These are phyloP conservation scores for Cryptococcus sp. DNA, from an alignment of 1,284 basidiomycete species.

Conservation along the genomic window DNA sequence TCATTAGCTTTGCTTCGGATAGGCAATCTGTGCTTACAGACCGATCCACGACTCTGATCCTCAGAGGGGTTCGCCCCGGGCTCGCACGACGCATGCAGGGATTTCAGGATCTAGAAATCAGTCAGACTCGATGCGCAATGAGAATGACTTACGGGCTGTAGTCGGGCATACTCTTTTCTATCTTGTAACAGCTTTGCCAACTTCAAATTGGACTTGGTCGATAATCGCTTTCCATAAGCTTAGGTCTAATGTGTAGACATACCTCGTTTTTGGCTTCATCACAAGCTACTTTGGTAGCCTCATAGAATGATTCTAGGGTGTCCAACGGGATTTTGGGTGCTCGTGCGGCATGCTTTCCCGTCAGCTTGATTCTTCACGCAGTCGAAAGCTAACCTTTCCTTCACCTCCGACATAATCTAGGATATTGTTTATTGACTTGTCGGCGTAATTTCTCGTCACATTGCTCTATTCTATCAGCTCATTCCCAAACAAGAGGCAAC, in stretches of 20 bases:
- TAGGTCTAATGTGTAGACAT: conserved; percentile 15
- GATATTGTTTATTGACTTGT: conserved; percentile 98
- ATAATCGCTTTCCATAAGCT: conserved; percentile 65
- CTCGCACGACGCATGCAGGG: conserved; percentile 51
- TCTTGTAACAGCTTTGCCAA: conserved; percentile 97
- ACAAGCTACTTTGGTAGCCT: conserved; percentile 82
- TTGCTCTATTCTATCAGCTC: conserved; percentile 19
- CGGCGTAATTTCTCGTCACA: conserved; percentile 59
- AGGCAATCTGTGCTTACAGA: conserved; percentile 28
- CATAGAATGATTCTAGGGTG: conserved; percentile 90
- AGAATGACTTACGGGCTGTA: conserved; percentile 70
- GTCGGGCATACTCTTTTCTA: conserved; percentile 79
- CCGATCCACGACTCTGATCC: conserved; percentile 48
- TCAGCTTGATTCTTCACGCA: conserved; percentile 14
- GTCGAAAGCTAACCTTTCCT: conserved; percentile 60
- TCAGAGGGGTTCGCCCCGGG: conserved; percentile 43
- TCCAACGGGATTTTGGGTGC: conserved; percentile 68
- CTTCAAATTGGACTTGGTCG: conserved; percentile 94
- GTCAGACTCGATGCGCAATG: background rate
- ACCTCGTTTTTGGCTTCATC: conserved; percentile 96
- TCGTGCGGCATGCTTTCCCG: conserved; percentile 35
- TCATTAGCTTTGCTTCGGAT: background rate
- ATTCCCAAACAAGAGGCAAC: background rate
- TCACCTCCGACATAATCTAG: conserved; percentile 93
- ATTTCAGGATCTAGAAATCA: conserved; percentile 45